A percentile compares a stretch with the other conserved stretches of the same genome.
Conservation (phyloP, 2,329 filamentous ascomycete species). For the Fusarium aywerte region DNA sequence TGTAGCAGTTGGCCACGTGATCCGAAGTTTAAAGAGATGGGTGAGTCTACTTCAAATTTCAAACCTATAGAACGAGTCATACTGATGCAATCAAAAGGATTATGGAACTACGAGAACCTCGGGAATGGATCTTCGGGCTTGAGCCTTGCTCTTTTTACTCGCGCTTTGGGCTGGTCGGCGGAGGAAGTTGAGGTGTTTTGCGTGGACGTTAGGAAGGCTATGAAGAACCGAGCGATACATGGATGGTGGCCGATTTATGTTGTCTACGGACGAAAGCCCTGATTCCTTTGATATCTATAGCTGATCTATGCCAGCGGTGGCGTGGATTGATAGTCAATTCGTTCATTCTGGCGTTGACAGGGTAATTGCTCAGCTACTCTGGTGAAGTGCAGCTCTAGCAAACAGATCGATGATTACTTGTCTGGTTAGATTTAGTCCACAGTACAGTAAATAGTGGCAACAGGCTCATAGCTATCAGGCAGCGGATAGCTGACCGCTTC, state of each 20-base stretch:
- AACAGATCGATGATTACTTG: too few relatives aligned
- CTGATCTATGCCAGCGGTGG: not conserved
- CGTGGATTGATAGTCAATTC: too few relatives aligned
- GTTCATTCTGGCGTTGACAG: too few relatives aligned
- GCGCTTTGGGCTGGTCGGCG: constrained; percentile 50
- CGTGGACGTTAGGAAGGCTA: constrained; percentile 49
- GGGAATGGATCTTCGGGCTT: constrained; percentile 50
- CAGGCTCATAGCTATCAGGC: too few relatives aligned
- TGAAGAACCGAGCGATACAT: constrained; percentile 51
- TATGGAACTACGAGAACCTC: constrained; percentile 51
- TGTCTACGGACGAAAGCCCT: constrained; percentile 42
- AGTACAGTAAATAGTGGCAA: too few relatives aligned
- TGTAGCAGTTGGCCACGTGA: constrained; percentile 63
- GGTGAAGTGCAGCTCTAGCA: too few relatives aligned
- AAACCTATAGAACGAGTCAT: rapidly evolving
- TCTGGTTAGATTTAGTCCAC: too few relatives aligned
- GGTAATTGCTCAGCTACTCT: too few relatives aligned
- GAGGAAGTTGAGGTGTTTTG: constrained; percentile 50
- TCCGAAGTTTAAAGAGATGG: constrained; percentile 62
- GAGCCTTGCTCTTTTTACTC: constrained; percentile 53
- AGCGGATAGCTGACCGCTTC: too few relatives aligned
- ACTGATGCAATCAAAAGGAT: constrained; percentile 47
- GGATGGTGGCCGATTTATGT: constrained; percentile 55
- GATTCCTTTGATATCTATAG: not conserved
- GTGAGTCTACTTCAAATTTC: constrained; percentile 37